These are phyloP conservation scores for Adiantum capillusveneris DNA, from an alignment of 75 land plant genomes.

Conservation along the genomic window DNA sequence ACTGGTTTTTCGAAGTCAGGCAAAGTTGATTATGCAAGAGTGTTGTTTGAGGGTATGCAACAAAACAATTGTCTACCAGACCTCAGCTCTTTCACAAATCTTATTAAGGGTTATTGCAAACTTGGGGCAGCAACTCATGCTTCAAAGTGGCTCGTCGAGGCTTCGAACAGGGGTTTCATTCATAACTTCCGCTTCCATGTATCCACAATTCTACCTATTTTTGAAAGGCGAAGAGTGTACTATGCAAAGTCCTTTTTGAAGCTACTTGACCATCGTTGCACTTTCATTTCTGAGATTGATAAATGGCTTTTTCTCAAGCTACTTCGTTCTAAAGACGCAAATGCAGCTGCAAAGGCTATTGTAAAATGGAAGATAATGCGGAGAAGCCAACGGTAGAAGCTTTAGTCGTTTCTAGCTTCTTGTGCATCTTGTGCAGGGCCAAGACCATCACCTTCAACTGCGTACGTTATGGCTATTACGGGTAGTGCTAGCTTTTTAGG, in stretches of 20 bases:
- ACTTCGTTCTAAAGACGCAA: not conserved
- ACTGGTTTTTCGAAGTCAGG: constrained; percentile 3
- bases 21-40: not conserved
- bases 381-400: not conserved
- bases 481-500: too few relatives aligned
- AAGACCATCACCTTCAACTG: too few relatives aligned
- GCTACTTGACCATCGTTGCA: not conserved
- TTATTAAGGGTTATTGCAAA: constrained; percentile 57
- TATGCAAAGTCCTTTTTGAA: not conserved
- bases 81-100: constrained; percentile 12
- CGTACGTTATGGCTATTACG: too few relatives aligned
- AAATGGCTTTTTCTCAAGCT: not conserved
- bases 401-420: too few relatives aligned
- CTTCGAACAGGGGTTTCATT: not conserved
- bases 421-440: too few relatives aligned
- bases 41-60: not conserved
- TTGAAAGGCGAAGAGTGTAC: not conserved
- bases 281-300: not conserved
- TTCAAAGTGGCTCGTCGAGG: constrained; percentile 8
- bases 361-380: not conserved
- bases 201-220: not conserved
- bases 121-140: constrained; percentile 45
- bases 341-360: not conserved
- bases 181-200: constrained; percentile 8
- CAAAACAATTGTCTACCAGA: constrained; percentile 1